A percentile compares a stretch with the other conserved stretches of the same genome.
Evolutionary conservation across 2,329 filamentous ascomycete species (phyloP).

Genomic region (Hortaea sp.): DNA sequence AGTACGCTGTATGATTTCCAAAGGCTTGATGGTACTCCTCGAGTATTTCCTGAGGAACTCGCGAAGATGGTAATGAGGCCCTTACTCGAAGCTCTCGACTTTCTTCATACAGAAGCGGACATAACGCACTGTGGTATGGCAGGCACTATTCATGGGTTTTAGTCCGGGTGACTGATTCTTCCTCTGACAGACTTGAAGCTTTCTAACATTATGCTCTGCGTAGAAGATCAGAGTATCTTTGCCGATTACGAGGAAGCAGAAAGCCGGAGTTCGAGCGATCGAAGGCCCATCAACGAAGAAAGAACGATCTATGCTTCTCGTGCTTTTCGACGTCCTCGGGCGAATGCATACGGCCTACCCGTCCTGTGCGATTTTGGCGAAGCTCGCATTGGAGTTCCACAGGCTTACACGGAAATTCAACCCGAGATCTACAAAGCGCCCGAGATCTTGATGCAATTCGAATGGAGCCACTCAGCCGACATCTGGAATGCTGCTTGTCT

Average conservation of each 20-base stretch:
- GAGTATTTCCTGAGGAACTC: constrained; percentile 1
- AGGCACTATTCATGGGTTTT: no score
- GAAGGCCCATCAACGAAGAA: not conserved
- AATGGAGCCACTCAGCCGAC: not conserved
- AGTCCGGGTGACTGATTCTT: no score
- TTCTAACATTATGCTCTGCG: not conserved
- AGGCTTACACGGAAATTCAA: constrained; percentile 2
- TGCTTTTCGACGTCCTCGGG: constrained; percentile 1
- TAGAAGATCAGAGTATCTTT: not conserved
- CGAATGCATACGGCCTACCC: constrained; percentile 2
- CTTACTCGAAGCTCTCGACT: constrained; percentile 12
- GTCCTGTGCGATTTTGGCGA: constrained; percentile 4
- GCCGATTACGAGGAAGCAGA: not conserved
- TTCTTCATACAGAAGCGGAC: constrained; percentile 9
- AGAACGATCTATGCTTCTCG: constrained; percentile 1
- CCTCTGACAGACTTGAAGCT: not conserved
- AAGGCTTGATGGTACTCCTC: not conserved
- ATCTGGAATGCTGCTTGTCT: not conserved
- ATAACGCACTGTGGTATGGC: constrained; percentile 12
- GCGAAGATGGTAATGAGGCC: constrained; percentile 4
- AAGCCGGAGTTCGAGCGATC: not conserved
- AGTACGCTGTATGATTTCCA: constrained; percentile 5
- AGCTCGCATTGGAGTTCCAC: constrained; percentile 1
- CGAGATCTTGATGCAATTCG: constrained; percentile 1
- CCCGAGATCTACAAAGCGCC: constrained; percentile 3